Evolutionary conservation across 2,329 filamentous ascomycete species (phyloP).

Genomic region (Colletotrichum cordylinicola): DNA sequence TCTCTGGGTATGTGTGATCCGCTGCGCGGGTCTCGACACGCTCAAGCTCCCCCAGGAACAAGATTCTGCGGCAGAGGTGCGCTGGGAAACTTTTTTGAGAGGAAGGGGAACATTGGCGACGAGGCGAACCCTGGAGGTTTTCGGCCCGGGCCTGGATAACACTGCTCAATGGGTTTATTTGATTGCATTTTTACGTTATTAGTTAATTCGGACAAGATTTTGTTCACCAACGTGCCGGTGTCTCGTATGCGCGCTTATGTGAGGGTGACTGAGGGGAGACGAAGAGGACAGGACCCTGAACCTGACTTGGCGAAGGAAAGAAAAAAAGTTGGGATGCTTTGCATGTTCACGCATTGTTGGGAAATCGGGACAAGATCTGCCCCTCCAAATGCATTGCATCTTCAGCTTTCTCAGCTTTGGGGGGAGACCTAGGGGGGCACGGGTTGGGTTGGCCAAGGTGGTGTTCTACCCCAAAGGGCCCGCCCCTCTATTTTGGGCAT

Average conservation of each 20-base stretch:
- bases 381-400: background rate
- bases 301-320: background rate
- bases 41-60: background rate
- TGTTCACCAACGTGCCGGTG: background rate
- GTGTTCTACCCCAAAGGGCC: background rate
- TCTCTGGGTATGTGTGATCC: background rate
- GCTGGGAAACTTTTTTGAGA: slow-evolving; percentile 33
- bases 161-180: slow-evolving; percentile 44
- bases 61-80: slow-evolving; percentile 8
- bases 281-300: background rate
- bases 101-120: background rate
- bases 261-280: background rate
- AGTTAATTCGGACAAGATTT: slow-evolving; percentile 45
- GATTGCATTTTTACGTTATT: slow-evolving; percentile 38
- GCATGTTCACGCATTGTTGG: background rate
- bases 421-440: background rate
- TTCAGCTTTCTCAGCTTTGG: background rate
- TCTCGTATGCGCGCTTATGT: background rate
- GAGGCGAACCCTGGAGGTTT: slow-evolving; percentile 28
- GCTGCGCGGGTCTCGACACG: slow-evolving; percentile 7
- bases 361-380: background rate
- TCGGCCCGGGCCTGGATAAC: slow-evolving; percentile 37
- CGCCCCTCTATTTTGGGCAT: background rate
- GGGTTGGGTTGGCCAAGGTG: background rate
- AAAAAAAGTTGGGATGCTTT: background rate